Base-by-base conservation (phyloP, 495 filamentous ascomycete genomes). In the Talaromyces ruber region DNA sequence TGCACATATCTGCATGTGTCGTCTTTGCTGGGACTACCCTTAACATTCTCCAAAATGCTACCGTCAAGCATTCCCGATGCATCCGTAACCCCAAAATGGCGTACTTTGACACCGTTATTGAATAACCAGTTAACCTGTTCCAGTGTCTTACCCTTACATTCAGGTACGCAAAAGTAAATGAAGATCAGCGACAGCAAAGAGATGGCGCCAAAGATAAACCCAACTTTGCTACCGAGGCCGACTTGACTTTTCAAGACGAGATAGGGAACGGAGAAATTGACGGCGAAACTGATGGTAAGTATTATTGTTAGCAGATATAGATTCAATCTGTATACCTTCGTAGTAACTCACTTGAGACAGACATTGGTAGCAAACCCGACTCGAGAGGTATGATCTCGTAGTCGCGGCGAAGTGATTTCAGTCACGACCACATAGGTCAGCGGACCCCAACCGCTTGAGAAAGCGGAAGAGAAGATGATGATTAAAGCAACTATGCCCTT, bases 51-150 rank as follows among this genome's bases (percentile, higher is more conserved):
- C 30, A 34, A 34, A 3, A 34, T 34, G 30, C 30, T 34, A 11
- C 30, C 11, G 9, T 34, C 30, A 34, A 34, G 30, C 30, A 34
- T 34, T 34, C 30, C 30, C 5, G 30, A 34, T 34, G 30, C 30
- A 34, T 34, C 30, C 30, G 30, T 34, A 34, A 11, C 30, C 12
- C 9, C 30, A 34, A 34, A 34, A 34, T 34, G 30, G 30, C 30
- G 30, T 34, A 34, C 9, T 34, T 32, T 32, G 30, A 32, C 30
- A 32, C 25, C 12, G 21, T 24, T 53, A 6, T 53, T 24, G 66
- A 84, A 84, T 43, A 84, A 60, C 25, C 77, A 53, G 71, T 82
- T 79, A 61, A 83, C 82, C 66, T 84, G 77, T 64, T 84, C 81
- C 16, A 84, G 64, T 0, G 73, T 73, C 30, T 79, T 64, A 18